Base-by-base conservation (phyloP, 768 basidiomycete genomes). In the Neoboletus brunneissimus region DNA sequence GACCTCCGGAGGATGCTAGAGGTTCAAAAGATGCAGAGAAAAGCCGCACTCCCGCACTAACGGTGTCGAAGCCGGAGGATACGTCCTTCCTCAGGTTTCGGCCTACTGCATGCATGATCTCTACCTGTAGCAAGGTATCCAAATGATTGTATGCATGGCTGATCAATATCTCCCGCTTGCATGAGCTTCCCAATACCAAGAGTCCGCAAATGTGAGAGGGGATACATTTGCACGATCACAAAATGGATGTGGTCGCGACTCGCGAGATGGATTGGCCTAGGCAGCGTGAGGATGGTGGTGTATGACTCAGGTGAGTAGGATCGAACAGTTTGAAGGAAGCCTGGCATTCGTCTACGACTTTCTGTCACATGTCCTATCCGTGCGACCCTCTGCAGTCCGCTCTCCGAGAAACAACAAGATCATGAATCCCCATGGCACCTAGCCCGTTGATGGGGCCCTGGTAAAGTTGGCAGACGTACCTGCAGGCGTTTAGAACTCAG, bases 1-100 rank as follows among this genome's bases (percentile, higher is more conserved):
- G 79, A 82, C 38, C 65, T 81, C 20, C 61, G 57, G 55, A 73
- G 70, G 71, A 61, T 80, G 72, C 67, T 68, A 52, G 71, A 68
- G 41, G 54, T 77, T 37, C 66, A 75, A 49, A 58, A 56, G 8
- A 67, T 68, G 50, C 60, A 65, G 53, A 46, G 43, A 29, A 57
- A 50, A 37, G 53, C 50, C 3, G 43, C 27, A 5, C 23, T 15
- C 12, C 27, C 20, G 23, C 42, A 11, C 11, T 54, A 51, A 34
- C 12, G 37, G 38, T 29, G 29, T 23, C 9, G 37, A 51, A 29
- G 31, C 27, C 20, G 49, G 37, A 27, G 27, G 25, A 25, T 8
- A 20, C 8, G 40, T 10, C 38, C 27, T 54, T 53, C 6, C 37
- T 18, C 18, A 0, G 18, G 6, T 20, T 29, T 20, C 9, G 9